phyloP scores from a whole-genome alignment of 805 yeast genomes.

The Nakazawaea wickerhamii region DNA sequence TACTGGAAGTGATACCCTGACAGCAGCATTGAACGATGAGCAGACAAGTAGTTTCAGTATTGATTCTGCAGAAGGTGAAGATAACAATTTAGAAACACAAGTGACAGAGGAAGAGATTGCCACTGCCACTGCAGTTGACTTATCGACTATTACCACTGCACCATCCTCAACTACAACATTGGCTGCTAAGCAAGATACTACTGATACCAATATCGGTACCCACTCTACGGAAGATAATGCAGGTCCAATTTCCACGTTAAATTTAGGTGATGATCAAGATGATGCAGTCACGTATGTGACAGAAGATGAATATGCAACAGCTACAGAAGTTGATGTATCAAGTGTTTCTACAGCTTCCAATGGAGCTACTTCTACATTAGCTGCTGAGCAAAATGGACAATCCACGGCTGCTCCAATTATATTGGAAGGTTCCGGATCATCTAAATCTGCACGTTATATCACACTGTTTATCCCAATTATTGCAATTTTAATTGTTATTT shows the following conservation, averaged over 20 bases:
- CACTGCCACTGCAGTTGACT: background rate
- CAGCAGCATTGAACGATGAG: background rate
- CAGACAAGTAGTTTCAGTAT: background rate
- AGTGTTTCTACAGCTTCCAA: background rate
- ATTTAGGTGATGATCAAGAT: too few relatives aligned
- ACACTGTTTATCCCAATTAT: background rate
- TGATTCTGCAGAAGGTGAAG: background rate
- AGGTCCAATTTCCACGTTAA: too few relatives aligned
- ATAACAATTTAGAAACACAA: background rate
- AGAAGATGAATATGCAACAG: background rate
- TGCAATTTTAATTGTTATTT: background rate
- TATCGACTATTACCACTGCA: background rate
- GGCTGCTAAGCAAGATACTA: background rate
- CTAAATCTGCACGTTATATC: background rate
- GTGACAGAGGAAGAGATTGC: background rate
- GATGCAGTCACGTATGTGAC: conserved; percentile 1
- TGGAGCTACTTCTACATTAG: background rate
- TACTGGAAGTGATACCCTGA: background rate
- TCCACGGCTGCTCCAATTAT: background rate
- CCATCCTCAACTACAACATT: background rate
- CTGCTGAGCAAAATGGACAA: background rate
- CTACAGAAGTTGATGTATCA: background rate
- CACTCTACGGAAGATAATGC: too few relatives aligned
- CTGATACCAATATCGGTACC: too few relatives aligned
- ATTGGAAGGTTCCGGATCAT: background rate